Evolutionary conservation across 2,329 filamentous ascomycete species (phyloP).

Genomic region (Xylariaceae sp.): DNA sequence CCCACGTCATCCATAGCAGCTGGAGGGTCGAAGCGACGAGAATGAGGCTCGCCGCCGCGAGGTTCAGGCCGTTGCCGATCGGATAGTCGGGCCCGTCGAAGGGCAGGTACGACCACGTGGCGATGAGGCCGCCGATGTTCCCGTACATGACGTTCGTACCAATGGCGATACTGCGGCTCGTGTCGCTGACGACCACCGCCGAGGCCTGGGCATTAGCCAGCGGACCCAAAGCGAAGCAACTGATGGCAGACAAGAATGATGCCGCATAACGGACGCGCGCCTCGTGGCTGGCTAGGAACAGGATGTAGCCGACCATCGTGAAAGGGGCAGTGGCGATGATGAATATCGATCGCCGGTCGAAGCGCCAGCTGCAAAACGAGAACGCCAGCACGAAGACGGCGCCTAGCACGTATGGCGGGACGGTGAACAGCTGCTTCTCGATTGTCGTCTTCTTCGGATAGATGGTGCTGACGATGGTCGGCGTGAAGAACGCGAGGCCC

Average conservation of each 20-base stretch:
- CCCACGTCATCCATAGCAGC: slow-evolving; percentile 64
- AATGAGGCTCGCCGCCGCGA: slow-evolving; percentile 62
- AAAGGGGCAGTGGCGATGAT: slow-evolving; percentile 66
- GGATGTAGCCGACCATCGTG: slow-evolving; percentile 73
- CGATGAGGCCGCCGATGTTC: slow-evolving; percentile 73
- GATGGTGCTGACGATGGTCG: slow-evolving; percentile 73
- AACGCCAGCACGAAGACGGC: slow-evolving; percentile 70
- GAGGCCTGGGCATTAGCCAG: slow-evolving; percentile 72
- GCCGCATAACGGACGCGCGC: slow-evolving; percentile 68
- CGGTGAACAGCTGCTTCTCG: slow-evolving; percentile 72
- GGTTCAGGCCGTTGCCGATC: slow-evolving; percentile 74
- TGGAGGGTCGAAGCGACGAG: slow-evolving; percentile 57
- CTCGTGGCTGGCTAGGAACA: slow-evolving; percentile 67
- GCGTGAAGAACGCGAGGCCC: slow-evolving; percentile 72
- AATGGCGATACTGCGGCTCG: slow-evolving; percentile 70
- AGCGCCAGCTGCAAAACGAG: slow-evolving; percentile 66
- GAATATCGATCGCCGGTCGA: slow-evolving; percentile 66
- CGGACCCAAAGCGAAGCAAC: slow-evolving; percentile 68
- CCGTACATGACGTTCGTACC: slow-evolving; percentile 74
- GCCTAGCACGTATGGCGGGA: slow-evolving; percentile 73
- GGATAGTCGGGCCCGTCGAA: slow-evolving; percentile 70
- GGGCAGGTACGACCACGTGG: slow-evolving; percentile 69
- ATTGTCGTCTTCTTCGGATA: slow-evolving; percentile 65
- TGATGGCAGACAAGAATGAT: slow-evolving; percentile 71
- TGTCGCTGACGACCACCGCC: slow-evolving; percentile 75